These are phyloP conservation scores for Coffea eugenioides DNA, from an alignment of 257 asterid species.

Conservation along the genomic window DNA sequence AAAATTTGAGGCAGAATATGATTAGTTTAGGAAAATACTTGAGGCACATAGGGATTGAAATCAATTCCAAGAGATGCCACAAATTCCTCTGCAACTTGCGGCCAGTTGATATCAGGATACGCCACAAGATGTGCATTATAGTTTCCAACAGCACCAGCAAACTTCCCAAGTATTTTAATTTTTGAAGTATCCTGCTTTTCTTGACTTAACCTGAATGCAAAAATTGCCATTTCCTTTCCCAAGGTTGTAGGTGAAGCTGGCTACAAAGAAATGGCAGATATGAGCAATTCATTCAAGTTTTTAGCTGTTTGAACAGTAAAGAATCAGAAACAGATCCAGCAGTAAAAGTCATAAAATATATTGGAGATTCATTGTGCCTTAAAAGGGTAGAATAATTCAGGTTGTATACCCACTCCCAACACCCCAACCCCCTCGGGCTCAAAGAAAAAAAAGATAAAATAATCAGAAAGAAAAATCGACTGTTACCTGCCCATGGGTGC, in stretches of 20 bases:
- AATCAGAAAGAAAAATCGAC: background rate
- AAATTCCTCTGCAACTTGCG: constrained; percentile 40
- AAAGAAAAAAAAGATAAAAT: background rate
- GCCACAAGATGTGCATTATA: constrained; percentile 54
- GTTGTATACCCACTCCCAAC: background rate
- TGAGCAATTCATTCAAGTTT: constrained; percentile 3
- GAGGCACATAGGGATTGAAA: constrained; percentile 54
- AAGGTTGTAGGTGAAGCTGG: constrained; percentile 57
- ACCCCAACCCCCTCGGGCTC: background rate
- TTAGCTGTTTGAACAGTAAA: background rate
- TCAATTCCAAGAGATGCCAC: constrained; percentile 42
- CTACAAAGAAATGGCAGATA: constrained; percentile 24
- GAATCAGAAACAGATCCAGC: background rate
- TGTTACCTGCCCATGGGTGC: constrained; percentile 57
- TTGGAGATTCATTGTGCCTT: background rate
- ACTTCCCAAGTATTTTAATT: constrained; percentile 43
- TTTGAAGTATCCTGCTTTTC: constrained; percentile 33
- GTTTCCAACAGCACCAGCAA: constrained; percentile 61
- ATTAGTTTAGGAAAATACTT: constrained; percentile 22
- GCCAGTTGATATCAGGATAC: constrained; percentile 50
- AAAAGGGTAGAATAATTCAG: background rate
- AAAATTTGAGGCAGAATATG: background rate
- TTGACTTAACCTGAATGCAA: constrained; percentile 38
- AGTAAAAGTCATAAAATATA: background rate
- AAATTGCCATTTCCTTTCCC: constrained; percentile 59